Evolutionary conservation across 805 yeast species (phyloP).

Genomic region (Candida dendrica): DNA sequence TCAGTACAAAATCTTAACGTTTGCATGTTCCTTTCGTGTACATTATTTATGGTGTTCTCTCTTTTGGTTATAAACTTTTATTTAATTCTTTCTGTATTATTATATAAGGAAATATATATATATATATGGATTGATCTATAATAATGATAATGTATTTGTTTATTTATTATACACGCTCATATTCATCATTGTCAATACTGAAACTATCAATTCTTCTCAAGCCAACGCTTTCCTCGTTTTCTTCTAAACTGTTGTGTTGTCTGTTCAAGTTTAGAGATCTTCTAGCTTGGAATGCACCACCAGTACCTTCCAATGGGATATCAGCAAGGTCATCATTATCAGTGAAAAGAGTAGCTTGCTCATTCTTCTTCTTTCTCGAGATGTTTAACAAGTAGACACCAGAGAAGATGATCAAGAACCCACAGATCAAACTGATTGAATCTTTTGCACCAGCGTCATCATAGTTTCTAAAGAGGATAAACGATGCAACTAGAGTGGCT

Average conservation of each 20-base stretch:
- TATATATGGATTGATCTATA: too few species aligned
- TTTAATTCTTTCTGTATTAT: slow-evolving; percentile 15
- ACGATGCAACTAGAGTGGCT: slow-evolving; percentile 78
- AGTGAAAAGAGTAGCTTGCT: slow-evolving; percentile 33
- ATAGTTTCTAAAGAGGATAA: slow-evolving; percentile 79
- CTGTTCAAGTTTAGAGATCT: slow-evolving; percentile 66
- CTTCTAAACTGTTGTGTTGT: slow-evolving; percentile 15
- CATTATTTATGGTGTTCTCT: neutral
- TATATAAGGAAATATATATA: neutral
- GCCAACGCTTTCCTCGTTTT: slow-evolving; percentile 42
- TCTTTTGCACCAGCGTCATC: slow-evolving; percentile 76
- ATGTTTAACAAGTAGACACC: slow-evolving; percentile 83
- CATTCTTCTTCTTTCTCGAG: slow-evolving; percentile 57
- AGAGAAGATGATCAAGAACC: slow-evolving; percentile 78
- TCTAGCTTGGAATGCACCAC: slow-evolving; percentile 71
- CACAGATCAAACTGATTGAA: slow-evolving; percentile 73
- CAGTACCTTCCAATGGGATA: slow-evolving; percentile 79
- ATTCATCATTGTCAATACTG: slow-evolving; percentile 32
- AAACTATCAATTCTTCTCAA: slow-evolving; percentile 57
- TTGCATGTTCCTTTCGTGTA: neutral
- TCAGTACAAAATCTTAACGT: too few species aligned
- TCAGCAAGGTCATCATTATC: slow-evolving; percentile 50
- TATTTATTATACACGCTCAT: slow-evolving; percentile 23
- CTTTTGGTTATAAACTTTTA: slow-evolving; percentile 19
- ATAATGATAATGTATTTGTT: too few species aligned